Evolutionary conservation across 2,329 filamentous ascomycete species (phyloP).

Genomic region (Trichoderma breve): DNA sequence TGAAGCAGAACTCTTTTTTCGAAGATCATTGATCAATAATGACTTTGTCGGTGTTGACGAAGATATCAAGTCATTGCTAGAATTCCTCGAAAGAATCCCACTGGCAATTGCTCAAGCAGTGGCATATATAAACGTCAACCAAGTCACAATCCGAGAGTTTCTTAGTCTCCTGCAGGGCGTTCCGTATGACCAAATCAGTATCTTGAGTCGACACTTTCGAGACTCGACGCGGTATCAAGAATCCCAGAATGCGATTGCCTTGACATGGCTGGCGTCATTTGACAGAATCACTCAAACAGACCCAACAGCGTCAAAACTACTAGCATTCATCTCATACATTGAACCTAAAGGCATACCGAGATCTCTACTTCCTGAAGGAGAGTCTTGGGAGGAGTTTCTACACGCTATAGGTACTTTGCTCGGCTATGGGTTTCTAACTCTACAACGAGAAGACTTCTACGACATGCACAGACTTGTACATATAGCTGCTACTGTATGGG

Average conservation of each 20-base stretch:
- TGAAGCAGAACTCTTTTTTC: conserved; percentile 31
- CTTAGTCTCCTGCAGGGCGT: conserved; percentile 28
- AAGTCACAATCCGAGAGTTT: conserved; percentile 29
- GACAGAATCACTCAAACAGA: conserved; percentile 34
- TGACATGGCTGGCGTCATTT: conserved; percentile 41
- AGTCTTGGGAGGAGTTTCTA: not conserved
- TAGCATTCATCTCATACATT: conserved; percentile 39
- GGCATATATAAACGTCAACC: conserved; percentile 37
- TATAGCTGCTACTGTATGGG: conserved; percentile 27
- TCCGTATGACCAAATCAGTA: conserved; percentile 30
- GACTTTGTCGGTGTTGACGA: not conserved
- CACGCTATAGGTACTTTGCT: conserved; percentile 29
- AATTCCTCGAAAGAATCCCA: conserved; percentile 39
- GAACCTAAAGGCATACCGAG: conserved; percentile 37
- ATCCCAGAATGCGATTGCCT: conserved; percentile 33
- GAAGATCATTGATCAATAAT: conserved; percentile 25
- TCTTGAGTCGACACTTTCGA: conserved; percentile 35
- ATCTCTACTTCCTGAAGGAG: conserved; percentile 30
- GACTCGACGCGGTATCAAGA: conserved; percentile 33
- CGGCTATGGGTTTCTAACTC: conserved; percentile 29
- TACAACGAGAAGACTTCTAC: conserved; percentile 23
- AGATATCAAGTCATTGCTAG: conserved; percentile 27
- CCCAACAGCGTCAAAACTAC: conserved; percentile 32
- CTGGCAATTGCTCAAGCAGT: conserved; percentile 40
- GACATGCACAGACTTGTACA: conserved; percentile 34